Evolutionary conservation across 345 rosid species (phyloP).

Genomic region (Rhizophora apiculata): DNA sequence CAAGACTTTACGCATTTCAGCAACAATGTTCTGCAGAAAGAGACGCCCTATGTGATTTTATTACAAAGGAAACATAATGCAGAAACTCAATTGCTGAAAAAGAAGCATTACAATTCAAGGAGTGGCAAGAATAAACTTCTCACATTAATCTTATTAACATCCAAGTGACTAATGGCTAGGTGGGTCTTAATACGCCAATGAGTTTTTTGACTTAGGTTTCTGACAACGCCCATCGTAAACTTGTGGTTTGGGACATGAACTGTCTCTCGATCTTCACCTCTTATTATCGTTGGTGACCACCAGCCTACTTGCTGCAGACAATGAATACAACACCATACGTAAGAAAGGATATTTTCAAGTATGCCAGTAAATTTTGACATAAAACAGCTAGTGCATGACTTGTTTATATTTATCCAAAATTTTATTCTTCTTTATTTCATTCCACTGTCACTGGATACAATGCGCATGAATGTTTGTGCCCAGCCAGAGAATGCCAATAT

Average conservation of each 20-base stretch:
- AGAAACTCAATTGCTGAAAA: not conserved
- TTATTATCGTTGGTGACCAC: conserved; percentile 85
- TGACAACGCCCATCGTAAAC: conserved; percentile 70
- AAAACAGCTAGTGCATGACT: not conserved
- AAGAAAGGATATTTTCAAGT: not conserved
- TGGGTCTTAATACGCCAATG: conserved; percentile 96
- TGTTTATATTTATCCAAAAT: too few relatives aligned
- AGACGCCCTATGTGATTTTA: not conserved
- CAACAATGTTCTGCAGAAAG: conserved; percentile 60
- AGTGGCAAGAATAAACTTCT: conserved; percentile 30
- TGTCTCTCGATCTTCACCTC: conserved; percentile 91
- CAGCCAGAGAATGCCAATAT: not conserved
- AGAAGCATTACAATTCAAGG: not conserved
- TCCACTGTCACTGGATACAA: not conserved
- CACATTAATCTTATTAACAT: conserved; percentile 71
- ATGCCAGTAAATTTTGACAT: not conserved
- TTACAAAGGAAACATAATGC: too few relatives aligned
- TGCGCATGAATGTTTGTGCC: not conserved
- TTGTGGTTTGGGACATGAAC: conserved; percentile 87
- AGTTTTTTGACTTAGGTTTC: conserved; percentile 77
- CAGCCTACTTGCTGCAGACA: conserved; percentile 48
- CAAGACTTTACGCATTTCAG: conserved; percentile 85
- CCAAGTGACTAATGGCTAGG: conserved; percentile 80
- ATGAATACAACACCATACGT: not conserved
- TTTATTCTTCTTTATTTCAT: not conserved